Evolutionary conservation across 805 yeast genomes (phyloP), one percentile per base, ranked within the genome.

Genomic region (Lachancea lanzarotensis): DNA sequence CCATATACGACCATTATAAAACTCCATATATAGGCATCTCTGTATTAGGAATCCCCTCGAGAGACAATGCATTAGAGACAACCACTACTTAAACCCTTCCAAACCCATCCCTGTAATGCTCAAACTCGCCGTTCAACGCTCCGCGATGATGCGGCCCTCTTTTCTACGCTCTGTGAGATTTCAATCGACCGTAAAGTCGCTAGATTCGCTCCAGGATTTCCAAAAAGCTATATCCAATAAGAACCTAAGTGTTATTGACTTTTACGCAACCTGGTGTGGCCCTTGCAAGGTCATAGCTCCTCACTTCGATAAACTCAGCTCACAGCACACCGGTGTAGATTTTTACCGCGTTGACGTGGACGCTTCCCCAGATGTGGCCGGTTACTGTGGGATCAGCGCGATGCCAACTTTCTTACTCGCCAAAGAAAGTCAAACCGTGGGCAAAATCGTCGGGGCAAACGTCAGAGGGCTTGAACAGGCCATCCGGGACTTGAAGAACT

Each of bases 281-380:
- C 88, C 88, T n/a, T 82, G 88, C 55, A 79, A 77, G 54, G 82
- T 82, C n/a, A 73, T 82, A 54, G 71, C 82, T 2, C 88, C 88
- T 13, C 60, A 76, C 17, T 60, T 80, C 37, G 72, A 73, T 17
- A 67, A 69, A 45, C 62, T 67, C 41, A 55, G 67, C 22, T 47
- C 56, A 8, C 64, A 69, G 33, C 68, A 72, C 45, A 60, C 64
- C 8, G 52, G 52, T 2, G 85, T 79, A 1, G 72, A 72, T 43
- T 84, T 84, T 54, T 77, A 75, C 52, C 80, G 84, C 56, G 79
- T 83, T 29, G 89, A 84, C 53, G 88, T 84, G 38, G 93, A 84
- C 59, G 69, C 72, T 33, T 73, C 74, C 25, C 68, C 65, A 15
- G 86, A 79, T 34, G 66, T 82, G 42, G 86, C 89, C 9, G 66